phyloP scores from a whole-genome alignment of 495 filamentous ascomycete species.

The Penicillium nucicola region DNA sequence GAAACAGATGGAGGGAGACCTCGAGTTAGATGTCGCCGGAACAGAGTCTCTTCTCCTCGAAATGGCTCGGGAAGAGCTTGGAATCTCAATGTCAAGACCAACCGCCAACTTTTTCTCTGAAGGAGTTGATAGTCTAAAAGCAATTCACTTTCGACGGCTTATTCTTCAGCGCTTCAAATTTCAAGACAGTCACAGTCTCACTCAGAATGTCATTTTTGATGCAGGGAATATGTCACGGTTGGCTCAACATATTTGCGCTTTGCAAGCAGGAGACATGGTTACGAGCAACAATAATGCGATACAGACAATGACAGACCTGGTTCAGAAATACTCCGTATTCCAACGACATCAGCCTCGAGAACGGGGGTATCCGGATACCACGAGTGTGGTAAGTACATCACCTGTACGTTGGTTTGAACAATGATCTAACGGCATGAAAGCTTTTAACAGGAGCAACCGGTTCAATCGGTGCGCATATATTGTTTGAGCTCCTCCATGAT shows the following conservation, averaged over 20 bases:
- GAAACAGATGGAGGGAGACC: slow-evolving; percentile 20
- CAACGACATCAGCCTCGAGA: slow-evolving; percentile 27
- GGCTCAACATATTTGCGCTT: slow-evolving; percentile 40
- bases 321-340: slow-evolving; percentile 50
- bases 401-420: background rate
- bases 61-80: slow-evolving; percentile 38
- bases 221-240: slow-evolving; percentile 43
- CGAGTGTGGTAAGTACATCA: slow-evolving; percentile 38
- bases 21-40: slow-evolving; percentile 35
- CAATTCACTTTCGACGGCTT: slow-evolving; percentile 53
- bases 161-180: slow-evolving; percentile 47
- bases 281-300: slow-evolving; percentile 24
- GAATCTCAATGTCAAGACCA: slow-evolving; percentile 31
- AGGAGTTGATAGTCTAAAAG: slow-evolving; percentile 60
- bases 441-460: slow-evolving; percentile 61
- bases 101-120: slow-evolving; percentile 52
- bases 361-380: slow-evolving; percentile 15
- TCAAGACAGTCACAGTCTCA: slow-evolving; percentile 21
- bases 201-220: slow-evolving; percentile 52
- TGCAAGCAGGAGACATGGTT: slow-evolving; percentile 32
- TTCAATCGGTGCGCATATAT: slow-evolving; percentile 53
- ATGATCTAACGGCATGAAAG: slow-evolving; percentile 23
- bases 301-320: slow-evolving; percentile 39
- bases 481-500: slow-evolving; percentile 45
- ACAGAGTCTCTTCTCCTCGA: slow-evolving; percentile 42